phyloP scores from a whole-genome alignment of 2,329 filamentous ascomycete species.

The Curvularia eragrostidis region DNA sequence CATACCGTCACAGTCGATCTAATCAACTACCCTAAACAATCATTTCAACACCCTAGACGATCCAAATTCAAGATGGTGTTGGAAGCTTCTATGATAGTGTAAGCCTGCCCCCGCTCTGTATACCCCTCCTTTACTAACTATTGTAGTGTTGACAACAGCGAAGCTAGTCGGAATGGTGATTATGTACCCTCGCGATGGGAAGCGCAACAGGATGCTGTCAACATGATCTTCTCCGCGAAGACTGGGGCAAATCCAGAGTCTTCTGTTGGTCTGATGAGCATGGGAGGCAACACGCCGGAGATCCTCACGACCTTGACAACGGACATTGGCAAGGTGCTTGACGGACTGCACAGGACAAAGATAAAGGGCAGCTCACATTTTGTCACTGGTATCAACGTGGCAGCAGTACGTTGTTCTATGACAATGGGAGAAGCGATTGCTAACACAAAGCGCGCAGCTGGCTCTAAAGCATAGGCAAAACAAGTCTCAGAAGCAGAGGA shows the following conservation, averaged over 20 bases:
- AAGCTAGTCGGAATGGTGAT: constrained; percentile 97
- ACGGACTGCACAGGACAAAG: constrained; percentile 80
- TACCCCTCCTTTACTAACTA: constrained; percentile 27
- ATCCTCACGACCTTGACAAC: constrained; percentile 95
- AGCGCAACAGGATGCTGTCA: constrained; percentile 93
- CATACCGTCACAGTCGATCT: constrained; percentile 24
- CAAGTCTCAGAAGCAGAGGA: constrained; percentile 93
- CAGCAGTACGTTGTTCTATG: constrained; percentile 72
- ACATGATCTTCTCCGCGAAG: constrained; percentile 93
- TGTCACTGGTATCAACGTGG: constrained; percentile 93
- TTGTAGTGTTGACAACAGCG: constrained; percentile 90
- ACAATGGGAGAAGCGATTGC: constrained; percentile 73
- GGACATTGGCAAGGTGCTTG: constrained; percentile 93
- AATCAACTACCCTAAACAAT: constrained; percentile 15
- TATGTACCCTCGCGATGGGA: constrained; percentile 91
- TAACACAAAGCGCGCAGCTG: constrained; percentile 63
- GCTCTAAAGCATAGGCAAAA: constrained; percentile 98
- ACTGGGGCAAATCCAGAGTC: constrained; percentile 96
- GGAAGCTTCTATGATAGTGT: constrained; percentile 98
- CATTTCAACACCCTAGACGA: constrained; percentile 11
- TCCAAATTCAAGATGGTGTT: constrained; percentile 79
- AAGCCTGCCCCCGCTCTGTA: constrained; percentile 29
- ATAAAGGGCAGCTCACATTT: constrained; percentile 89
- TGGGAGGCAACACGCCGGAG: constrained; percentile 97
- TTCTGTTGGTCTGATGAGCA: constrained; percentile 96